These are phyloP conservation scores for Solanum pinnatisectum DNA, from an alignment of 257 asterid genomes.

Conservation along the genomic window DNA sequence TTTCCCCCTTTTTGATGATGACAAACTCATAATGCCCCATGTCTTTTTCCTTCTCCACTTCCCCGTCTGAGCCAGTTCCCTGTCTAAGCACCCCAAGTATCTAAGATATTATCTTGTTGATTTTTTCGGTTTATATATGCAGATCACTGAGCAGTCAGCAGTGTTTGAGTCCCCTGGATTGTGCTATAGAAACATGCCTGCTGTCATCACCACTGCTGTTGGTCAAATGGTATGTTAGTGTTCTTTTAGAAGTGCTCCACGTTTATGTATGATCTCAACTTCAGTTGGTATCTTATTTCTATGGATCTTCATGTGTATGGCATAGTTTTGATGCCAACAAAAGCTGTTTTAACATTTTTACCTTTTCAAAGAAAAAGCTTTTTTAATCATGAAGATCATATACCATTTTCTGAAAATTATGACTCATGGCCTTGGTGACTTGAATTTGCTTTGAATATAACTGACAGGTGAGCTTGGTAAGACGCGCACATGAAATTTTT, in stretches of 20 bases:
- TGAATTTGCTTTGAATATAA: not conserved
- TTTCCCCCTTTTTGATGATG: too few species aligned
- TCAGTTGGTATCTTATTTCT: not conserved
- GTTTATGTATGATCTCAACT: not conserved
- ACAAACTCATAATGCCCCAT: too few species aligned
- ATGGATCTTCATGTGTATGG: not conserved
- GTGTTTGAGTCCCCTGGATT: constrained; percentile 53
- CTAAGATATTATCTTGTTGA: not conserved
- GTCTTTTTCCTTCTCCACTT: too few species aligned
- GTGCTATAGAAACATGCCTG: constrained; percentile 38
- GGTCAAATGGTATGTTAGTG: constrained; percentile 68
- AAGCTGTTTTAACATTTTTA: not conserved
- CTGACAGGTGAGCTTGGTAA: not conserved
- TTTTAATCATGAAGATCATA: not conserved
- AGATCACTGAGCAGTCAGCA: constrained; percentile 79
- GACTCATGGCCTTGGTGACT: not conserved
- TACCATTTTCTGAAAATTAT: not conserved
- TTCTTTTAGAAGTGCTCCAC: not conserved
- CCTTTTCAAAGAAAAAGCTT: not conserved
- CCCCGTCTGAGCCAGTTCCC: too few species aligned
- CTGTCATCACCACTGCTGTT: constrained; percentile 60
- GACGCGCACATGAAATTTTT: not conserved
- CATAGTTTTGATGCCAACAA: not conserved
- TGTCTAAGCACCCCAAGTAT: not conserved
- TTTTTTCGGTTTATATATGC: constrained; percentile 7